phyloP scores from a whole-genome alignment of 1,139 yeast genomes.

The Suhomyces guaymorum region DNA sequence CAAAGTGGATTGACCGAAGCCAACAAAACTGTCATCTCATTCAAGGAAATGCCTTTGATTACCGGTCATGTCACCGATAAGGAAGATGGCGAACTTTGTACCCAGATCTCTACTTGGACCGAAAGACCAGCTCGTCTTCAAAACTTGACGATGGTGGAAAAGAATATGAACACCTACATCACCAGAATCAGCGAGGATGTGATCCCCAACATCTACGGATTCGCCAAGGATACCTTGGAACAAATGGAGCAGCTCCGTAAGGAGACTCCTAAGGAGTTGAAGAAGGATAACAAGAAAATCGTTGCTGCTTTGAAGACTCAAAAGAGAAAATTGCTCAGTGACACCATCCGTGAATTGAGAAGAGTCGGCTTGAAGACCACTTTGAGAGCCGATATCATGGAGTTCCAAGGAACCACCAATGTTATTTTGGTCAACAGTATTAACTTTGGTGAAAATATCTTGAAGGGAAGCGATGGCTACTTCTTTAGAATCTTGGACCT shows the following conservation, averaged over 20 bases:
- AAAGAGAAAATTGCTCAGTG: slow-evolving; percentile 76
- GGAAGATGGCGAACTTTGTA: slow-evolving; percentile 19
- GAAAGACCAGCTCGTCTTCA: slow-evolving; percentile 57
- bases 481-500: slow-evolving; percentile 76
- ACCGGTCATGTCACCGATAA: slow-evolving; percentile 19
- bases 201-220: slow-evolving; percentile 47
- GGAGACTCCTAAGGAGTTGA: slow-evolving; percentile 74
- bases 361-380: slow-evolving; percentile 73
- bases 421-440: slow-evolving; percentile 57
- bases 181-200: slow-evolving; percentile 34
- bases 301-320: slow-evolving; percentile 76
- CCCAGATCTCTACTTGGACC: slow-evolving; percentile 46
- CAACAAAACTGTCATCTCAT: slow-evolving; percentile 12
- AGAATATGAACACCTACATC: slow-evolving; percentile 55
- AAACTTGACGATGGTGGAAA: slow-evolving; percentile 50
- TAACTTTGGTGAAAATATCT: slow-evolving; percentile 41
- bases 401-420: slow-evolving; percentile 62
- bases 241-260: slow-evolving; percentile 65
- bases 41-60: slow-evolving; percentile 16
- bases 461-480: slow-evolving; percentile 55
- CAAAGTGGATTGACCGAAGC: slow-evolving; percentile 55
- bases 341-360: slow-evolving; percentile 70
- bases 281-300: slow-evolving; percentile 72
- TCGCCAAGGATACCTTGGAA: slow-evolving; percentile 53
- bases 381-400: slow-evolving; percentile 63